Conservation (phyloP, 805 yeast species). For the Kuraishia hungarica region DNA sequence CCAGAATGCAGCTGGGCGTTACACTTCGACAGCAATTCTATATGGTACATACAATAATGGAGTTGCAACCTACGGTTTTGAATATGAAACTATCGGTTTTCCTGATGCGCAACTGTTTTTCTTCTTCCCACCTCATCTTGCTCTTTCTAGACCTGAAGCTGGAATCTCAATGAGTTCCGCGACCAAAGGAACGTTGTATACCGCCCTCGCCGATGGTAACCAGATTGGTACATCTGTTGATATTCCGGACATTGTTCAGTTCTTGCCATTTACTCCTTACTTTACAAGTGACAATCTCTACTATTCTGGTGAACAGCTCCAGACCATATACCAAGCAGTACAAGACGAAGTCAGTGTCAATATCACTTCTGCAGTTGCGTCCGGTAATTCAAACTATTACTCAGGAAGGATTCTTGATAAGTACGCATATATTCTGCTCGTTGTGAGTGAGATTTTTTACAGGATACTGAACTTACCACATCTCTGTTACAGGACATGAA, state of each 20-base stretch:
- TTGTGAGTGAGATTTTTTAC: slow-evolving; percentile 38
- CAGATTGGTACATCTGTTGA: slow-evolving; percentile 28
- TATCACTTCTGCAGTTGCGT: slow-evolving; percentile 30
- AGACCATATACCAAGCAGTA: slow-evolving; percentile 34
- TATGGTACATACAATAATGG: slow-evolving; percentile 23
- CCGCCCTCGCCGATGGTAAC: slow-evolving; percentile 29
- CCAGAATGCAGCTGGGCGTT: slow-evolving; percentile 65
- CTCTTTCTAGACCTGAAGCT: slow-evolving; percentile 29
- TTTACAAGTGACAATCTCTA: slow-evolving; percentile 15
- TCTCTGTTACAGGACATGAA: slow-evolving; percentile 40
- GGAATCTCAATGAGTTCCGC: slow-evolving; percentile 36
- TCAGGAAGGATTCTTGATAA: slow-evolving; percentile 51
- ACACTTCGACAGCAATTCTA: slow-evolving; percentile 37
- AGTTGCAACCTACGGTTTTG: slow-evolving; percentile 29
- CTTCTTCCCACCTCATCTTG: slow-evolving; percentile 46
- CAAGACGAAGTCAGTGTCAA: slow-evolving; percentile 34
- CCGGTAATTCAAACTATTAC: slow-evolving; percentile 34
- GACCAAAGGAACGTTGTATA: slow-evolving; percentile 43
- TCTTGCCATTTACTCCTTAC: slow-evolving; percentile 13
- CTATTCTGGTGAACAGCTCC: slow-evolving; percentile 36
- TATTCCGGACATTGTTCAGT: slow-evolving; percentile 29
- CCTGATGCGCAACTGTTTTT: slow-evolving; percentile 33
- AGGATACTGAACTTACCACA: slow-evolving; percentile 33
- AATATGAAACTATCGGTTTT: slow-evolving; percentile 46
- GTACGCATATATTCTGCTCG: slow-evolving; percentile 46